Conservation (phyloP, 1,284 basidiomycete genomes). For the Naganishia sp. region DNA sequence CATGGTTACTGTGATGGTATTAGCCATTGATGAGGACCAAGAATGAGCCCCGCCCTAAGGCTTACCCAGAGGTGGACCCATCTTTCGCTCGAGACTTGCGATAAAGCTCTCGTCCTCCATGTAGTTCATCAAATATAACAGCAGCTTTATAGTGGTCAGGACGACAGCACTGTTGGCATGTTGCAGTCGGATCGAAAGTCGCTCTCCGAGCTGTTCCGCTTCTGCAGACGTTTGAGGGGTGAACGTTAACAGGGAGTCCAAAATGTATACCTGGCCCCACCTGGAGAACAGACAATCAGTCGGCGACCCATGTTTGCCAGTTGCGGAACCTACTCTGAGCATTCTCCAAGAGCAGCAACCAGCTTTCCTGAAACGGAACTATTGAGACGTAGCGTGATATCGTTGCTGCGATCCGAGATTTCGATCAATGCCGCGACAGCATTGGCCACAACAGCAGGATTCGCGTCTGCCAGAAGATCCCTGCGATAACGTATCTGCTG, state of each 20-base stretch:
- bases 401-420: conserved; percentile 65
- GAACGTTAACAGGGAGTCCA: conserved; percentile 90
- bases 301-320: neutral
- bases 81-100: conserved; percentile 89
- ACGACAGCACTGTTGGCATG: conserved; percentile 95
- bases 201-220: conserved; percentile 90
- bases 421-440: conserved; percentile 94
- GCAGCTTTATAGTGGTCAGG: conserved; percentile 88
- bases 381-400: conserved; percentile 55
- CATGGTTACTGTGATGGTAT: conserved; percentile 56
- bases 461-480: conserved; percentile 73
- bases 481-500: conserved; percentile 50
- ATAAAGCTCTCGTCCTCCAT: conserved; percentile 87
- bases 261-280: conserved; percentile 99
- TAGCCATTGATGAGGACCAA: conserved; percentile 22
- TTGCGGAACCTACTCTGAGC: conserved; percentile 76
- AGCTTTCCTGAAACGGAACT: conserved; percentile 64
- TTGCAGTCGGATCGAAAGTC: conserved; percentile 87
- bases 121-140: conserved; percentile 98
- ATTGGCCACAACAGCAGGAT: conserved; percentile 96
- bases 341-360: conserved; percentile 93
- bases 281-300: conserved; percentile 55
- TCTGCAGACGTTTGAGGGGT: conserved; percentile 85
- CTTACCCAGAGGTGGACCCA: conserved; percentile 90
- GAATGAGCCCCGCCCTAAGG: conserved; percentile 8